A percentile compares a stretch with the other conserved stretches of the same genome.
phyloP scores from a whole-genome alignment of 768 basidiomycete genomes.

The Amanita brunnescens region DNA sequence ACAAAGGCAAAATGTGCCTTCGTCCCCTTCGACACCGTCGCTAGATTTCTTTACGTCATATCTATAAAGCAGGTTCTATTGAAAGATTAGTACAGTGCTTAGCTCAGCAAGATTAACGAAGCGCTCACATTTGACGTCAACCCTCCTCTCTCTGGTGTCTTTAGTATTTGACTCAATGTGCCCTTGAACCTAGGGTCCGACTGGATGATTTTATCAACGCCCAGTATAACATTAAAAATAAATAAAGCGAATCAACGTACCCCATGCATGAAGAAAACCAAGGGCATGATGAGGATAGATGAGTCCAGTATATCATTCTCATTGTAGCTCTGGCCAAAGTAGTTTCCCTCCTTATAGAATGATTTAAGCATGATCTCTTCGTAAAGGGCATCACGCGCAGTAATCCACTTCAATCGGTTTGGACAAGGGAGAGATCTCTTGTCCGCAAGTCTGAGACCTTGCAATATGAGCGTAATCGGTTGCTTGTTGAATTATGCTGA shows the following conservation, averaged over 20 bases:
- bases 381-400: constrained; percentile 74
- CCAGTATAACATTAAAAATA: background rate
- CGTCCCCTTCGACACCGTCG: constrained; percentile 94
- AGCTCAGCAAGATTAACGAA: no score
- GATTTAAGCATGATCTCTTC: constrained; percentile 90
- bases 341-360: constrained; percentile 63
- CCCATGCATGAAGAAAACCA: constrained; percentile 85
- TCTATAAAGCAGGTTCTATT: constrained; percentile 78
- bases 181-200: constrained; percentile 83
- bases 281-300: constrained; percentile 85
- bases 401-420: constrained; percentile 59
- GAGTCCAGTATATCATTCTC: constrained; percentile 76
- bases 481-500: no score
- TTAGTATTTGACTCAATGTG: constrained; percentile 78
- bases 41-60: constrained; percentile 82
- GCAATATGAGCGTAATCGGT: background rate
- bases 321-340: constrained; percentile 89
- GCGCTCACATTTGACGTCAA: constrained; percentile 72
- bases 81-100: no score
- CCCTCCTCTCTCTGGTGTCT: constrained; percentile 83
- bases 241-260: constrained; percentile 29
- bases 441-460: constrained; percentile 85
- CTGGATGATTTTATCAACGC: constrained; percentile 24
- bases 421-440: constrained; percentile 91
- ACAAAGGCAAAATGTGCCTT: constrained; percentile 90